phyloP scores from a whole-genome alignment of 345 rosid species.

The Bretschneidera sinensis region DNA sequence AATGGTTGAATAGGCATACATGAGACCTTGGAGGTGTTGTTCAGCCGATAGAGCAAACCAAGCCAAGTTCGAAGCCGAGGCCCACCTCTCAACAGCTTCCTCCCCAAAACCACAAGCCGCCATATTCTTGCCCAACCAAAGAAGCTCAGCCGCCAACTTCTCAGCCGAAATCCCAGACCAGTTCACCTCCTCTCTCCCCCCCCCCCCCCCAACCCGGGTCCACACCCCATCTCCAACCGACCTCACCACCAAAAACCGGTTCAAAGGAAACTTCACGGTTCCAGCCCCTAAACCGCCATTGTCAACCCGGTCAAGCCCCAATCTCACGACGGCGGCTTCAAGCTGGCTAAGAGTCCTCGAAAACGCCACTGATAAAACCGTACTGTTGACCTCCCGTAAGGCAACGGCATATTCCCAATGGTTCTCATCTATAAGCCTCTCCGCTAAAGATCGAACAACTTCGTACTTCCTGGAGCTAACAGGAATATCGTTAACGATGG shows the following conservation, averaged over 20 bases:
- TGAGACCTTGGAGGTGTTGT: conserved; percentile 68
- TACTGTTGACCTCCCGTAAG: conserved; percentile 51
- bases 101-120: conserved; percentile 56
- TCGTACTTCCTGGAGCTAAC: conserved; percentile 81
- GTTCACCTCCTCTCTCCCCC: conserved; percentile 35
- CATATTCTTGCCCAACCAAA: conserved; percentile 80
- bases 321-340: conserved; percentile 42
- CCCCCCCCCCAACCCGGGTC: conserved; percentile 21
- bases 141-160: conserved; percentile 80
- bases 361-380: conserved; percentile 59
- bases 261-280: conserved; percentile 29
- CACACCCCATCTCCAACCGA: conserved; percentile 35
- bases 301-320: conserved; percentile 24
- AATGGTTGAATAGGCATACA: conserved; percentile 36
- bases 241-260: conserved; percentile 41
- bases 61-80: conserved; percentile 69
- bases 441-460: conserved; percentile 66
- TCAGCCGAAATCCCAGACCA: conserved; percentile 41
- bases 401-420: conserved; percentile 37
- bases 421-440: conserved; percentile 72
- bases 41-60: conserved; percentile 65
- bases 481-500: conserved; percentile 57
- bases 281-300: conserved; percentile 6
- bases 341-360: conserved; percentile 51
- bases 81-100: conserved; percentile 81